Evolutionary conservation across 225 moss, liverwort and hornwort genomes (phyloP), one percentile per base, ranked within the genome.

Genomic region (Pleurozium schreberi): DNA sequence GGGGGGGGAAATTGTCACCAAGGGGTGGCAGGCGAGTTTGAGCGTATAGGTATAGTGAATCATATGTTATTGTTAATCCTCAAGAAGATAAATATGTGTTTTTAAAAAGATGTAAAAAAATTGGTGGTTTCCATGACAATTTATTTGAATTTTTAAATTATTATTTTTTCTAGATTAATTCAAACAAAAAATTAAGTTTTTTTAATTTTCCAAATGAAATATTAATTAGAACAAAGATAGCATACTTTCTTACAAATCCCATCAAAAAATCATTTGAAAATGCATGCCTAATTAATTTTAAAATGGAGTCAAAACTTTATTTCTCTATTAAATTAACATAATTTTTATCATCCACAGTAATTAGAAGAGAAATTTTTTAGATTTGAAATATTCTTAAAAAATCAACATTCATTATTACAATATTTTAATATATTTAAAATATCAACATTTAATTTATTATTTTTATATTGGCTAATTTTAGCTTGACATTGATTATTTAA

Each of bases 191-290:
- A n/a, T n/a, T 0, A 9, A 6, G 1, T 0, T 22, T 36, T 36
- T 34, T 14, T 14, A 34, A 34, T 21, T 52, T 14, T 31, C 14
- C 3, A 21, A 36, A 53, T 52, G 16, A 25, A 55, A 55, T 10
- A 10, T 16, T 10, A 9, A 6, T 38, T 38, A 11, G 1, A n/a
- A 10, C 0, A 10, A n/a, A 26, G 26, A n/a, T 11, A 55, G 0
- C 0, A 1, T 57, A 11, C 6, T 0, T 17, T 55, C 3, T 55
- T 5, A 15, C 2, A 77, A 53, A 0, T 1, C 2, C 9, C 6
- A 11, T 15, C 6, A 53, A 5, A 53, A 53, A 77, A 77, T 38
- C 9, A 38, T 8, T 25, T 5, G 1, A 0, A 53, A 77, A 77
- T 53, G 1, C 1, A 25, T 16, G 10, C 6, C 2, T 25, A 13